Percentiles rank a stretch among this genome's conserved stretches.
These are phyloP conservation scores for Caryopteris hybrid DNA, from an alignment of 305 asterid species.

Conservation along the genomic window DNA sequence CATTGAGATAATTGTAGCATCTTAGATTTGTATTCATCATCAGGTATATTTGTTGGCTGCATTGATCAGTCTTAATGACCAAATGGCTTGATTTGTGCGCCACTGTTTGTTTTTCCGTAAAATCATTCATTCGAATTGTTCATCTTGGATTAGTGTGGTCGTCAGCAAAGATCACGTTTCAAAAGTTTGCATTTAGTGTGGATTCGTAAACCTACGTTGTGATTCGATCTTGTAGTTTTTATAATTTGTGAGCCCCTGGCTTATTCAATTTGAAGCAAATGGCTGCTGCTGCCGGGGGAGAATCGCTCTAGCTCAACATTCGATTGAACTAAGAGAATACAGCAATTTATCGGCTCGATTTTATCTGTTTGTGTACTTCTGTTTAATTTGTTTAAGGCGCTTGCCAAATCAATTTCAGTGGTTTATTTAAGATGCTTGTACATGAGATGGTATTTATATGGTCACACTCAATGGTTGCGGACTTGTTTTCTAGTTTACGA, in stretches of 20 bases:
- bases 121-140: neutral
- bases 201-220: slow-evolving; percentile 5
- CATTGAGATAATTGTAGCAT: neutral
- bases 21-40: neutral
- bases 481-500: neutral
- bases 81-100: neutral
- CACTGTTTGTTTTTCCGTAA: neutral
- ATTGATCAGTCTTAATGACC: slow-evolving; percentile 16
- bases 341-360: neutral
- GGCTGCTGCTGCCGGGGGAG: neutral
- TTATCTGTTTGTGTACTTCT: neutral
- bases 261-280: slow-evolving; percentile 4
- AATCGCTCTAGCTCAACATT: neutral
- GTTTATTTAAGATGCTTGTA: slow-evolving; percentile 7
- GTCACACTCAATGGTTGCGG: neutral
- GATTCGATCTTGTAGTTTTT: slow-evolving; percentile 14
- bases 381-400: neutral
- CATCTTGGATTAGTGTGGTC: neutral
- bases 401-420: neutral
- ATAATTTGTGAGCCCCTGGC: neutral
- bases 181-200: slow-evolving; percentile 10
- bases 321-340: neutral
- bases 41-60: slow-evolving; percentile 20
- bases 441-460: slow-evolving; percentile 6
- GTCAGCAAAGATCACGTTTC: slow-evolving; percentile 5